Base-by-base conservation (phyloP, 1,284 basidiomycete genomes). In the Moesziomyces parantarcticus region DNA sequence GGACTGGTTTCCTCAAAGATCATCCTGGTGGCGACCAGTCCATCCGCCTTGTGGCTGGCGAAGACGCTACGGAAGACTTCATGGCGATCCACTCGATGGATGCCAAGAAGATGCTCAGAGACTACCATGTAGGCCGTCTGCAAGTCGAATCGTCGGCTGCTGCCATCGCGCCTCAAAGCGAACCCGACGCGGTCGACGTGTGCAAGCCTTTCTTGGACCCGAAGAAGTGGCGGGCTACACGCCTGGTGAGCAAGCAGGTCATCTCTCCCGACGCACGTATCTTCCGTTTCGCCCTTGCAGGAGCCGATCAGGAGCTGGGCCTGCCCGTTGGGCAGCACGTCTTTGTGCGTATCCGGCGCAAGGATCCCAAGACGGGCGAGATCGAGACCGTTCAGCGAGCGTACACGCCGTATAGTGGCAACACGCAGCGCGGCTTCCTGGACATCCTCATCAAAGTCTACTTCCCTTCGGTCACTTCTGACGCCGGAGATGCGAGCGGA, bases 21-120 rank as follows among this genome's bases (percentile, higher is more conserved):
- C 90, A 91, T 76, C 90, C 90, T 0, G 90, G 90, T 18, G 90
- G 90, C 3, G 85, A 86, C 0, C 87, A 89, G 58, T 88, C 87
- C 1, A 91, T 91, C 61, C 83, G 86, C 11, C 82, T 89, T 13
- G 87, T 88, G 4, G 88, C 88, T 1, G 89, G 89, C 0, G 86
- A 89, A 67, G 90, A 91, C 69, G 88, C 88, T 0, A 87, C 88
- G 0, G 89, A 90, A 20, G 89, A 90, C 68, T 90, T 90, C 67
- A 85, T 88, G 80, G 87, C 87, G 1, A 88, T 88, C 50, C 88
- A 88, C 76, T 88, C 88, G 25, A 83, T 85, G 8, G 87, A 88
- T 61, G 88, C 86, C 11, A 86, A 86, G 72, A 77, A 75, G 42
- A 86, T 87, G 78, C 83, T 89, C 10, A 85, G 85, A 1, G 85